These are phyloP conservation scores for Annulohypoxylon nitens DNA, from an alignment of 495 filamentous ascomycete species.

Conservation along the genomic window DNA sequence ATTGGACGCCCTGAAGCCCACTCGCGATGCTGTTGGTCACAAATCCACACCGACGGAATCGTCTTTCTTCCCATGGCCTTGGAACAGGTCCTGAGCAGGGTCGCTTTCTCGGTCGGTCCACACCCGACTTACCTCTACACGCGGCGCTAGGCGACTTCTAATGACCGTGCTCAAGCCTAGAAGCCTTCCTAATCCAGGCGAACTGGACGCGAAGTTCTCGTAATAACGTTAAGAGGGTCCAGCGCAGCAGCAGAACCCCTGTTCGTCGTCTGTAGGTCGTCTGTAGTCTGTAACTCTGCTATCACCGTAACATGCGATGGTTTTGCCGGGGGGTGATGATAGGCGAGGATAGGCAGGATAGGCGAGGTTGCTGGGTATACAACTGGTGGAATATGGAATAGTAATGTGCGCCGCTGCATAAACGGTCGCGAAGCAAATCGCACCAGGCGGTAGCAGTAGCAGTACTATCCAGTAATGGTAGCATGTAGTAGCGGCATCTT, in stretches of 20 bases:
- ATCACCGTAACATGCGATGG: conserved; percentile 26
- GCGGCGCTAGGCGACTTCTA: conserved; percentile 27
- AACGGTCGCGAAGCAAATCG: conserved; percentile 22
- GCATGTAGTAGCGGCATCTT: conserved; percentile 27
- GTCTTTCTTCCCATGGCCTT: conserved; percentile 42
- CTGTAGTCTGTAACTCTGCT: conserved; percentile 35
- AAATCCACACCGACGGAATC: conserved; percentile 44
- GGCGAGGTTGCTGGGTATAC: conserved; percentile 23
- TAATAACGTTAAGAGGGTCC: conserved; percentile 12
- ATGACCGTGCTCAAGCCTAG: conserved; percentile 27
- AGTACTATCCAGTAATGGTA: not conserved
- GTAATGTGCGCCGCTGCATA: conserved; percentile 1
- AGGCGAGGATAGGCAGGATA: not conserved
- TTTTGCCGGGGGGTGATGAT: conserved; percentile 4
- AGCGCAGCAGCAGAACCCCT: conserved; percentile 26
- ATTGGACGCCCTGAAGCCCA: conserved; percentile 45
- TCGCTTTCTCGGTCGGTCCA: conserved; percentile 42
- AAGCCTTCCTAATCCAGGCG: conserved; percentile 38
- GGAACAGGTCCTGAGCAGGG: conserved; percentile 31
- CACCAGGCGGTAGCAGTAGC: not conserved
- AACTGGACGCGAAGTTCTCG: conserved; percentile 12
- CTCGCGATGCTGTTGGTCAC: conserved; percentile 35
- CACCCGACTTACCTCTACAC: conserved; percentile 32
- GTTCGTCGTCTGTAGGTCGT: conserved; percentile 14
- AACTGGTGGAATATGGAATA: conserved; percentile 6